Evolutionary conservation across 2,329 filamentous ascomycete species (phyloP), one percentile per base, ranked within the genome.

Genomic region (Cercospora sesami): DNA sequence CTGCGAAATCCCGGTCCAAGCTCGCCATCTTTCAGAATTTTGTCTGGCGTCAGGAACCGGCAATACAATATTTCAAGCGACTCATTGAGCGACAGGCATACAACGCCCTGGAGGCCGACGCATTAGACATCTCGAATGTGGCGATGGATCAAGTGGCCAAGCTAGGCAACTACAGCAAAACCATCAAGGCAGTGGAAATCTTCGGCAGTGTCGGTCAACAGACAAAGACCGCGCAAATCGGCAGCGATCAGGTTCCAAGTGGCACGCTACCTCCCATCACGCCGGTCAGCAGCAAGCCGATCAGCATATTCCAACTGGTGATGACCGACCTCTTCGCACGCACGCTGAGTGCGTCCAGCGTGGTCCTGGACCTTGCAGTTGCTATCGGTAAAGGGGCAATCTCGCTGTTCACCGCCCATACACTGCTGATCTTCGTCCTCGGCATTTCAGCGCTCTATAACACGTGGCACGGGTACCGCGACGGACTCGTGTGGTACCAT

Each of bases 1-100:
- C 94, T 68, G 89, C 93, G 63, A 98, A 98, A 81, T 93, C 92
- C 12, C 93, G 91, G 78, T 96, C 93, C 79, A 97, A 95, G 81
- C 86, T 99, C 65, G 91, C 93, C 28, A 87, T 98, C 53, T 96
- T 92, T 80, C 91, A 90, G 63, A 91, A 90, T 75, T 88, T 97
- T n/a, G 91, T 93, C 73, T 98, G 95, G 95, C 90, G 88, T 72
- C 83, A 86, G 12, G 73, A 80, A 55, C 80, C 79, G 12, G 65
- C 68, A 2, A 66, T 74, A 42, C 64, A 66, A 23, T 78, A 78
- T 60, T 60, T 78, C 55, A 64, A 89, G 89, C 10, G 83, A 31
- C 79, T 89, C 51, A 85, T 90, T 68, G 84, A 89, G 69, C 82
- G 82, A 62, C 85, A 87, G 80, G 94, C 94, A 16, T 84, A 93